These are phyloP conservation scores for Fraxinus pennsylvanica DNA, from an alignment of 257 asterid genomes.

Conservation along the genomic window DNA sequence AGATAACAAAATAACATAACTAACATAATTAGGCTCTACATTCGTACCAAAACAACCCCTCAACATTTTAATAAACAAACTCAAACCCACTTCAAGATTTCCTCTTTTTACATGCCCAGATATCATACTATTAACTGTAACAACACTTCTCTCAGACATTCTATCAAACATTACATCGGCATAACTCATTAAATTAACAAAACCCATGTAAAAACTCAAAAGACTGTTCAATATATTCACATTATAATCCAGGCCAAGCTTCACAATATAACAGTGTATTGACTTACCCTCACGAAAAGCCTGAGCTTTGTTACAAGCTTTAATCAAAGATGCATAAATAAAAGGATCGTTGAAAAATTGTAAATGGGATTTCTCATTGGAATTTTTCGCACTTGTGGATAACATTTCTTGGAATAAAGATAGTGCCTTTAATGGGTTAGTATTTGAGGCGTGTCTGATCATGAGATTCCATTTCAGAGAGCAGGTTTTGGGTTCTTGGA, in stretches of 20 bases:
- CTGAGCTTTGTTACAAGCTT: conserved; percentile 44
- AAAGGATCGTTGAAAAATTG: conserved; percentile 39
- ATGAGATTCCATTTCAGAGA: conserved; percentile 36
- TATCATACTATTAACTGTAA: conserved; percentile 47
- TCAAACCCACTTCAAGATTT: conserved; percentile 34
- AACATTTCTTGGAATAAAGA: conserved; percentile 40
- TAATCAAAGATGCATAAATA: conserved; percentile 50
- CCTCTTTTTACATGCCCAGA: conserved; percentile 43
- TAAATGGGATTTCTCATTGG: conserved; percentile 1
- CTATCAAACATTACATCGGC: conserved; percentile 41
- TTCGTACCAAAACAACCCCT: conserved; percentile 41
- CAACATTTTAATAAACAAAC: conserved; percentile 38
- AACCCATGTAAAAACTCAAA: conserved; percentile 43
- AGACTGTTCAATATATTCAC: conserved; percentile 47
- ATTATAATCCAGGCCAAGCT: conserved; percentile 47
- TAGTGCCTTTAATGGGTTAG: conserved; percentile 43
- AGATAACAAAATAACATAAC: conserved; percentile 41
- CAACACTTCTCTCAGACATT: conserved; percentile 38
- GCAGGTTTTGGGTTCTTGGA: conserved; percentile 25
- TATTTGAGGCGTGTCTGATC: conserved; percentile 43
- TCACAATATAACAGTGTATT: conserved; percentile 41
- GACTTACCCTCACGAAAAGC: conserved; percentile 51
- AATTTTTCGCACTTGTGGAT: background rate
- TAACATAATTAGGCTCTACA: conserved; percentile 44
- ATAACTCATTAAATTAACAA: conserved; percentile 31